These are phyloP conservation scores for Epichloe typhina DNA, from an alignment of 2,329 filamentous ascomycete genomes.

Conservation along the genomic window DNA sequence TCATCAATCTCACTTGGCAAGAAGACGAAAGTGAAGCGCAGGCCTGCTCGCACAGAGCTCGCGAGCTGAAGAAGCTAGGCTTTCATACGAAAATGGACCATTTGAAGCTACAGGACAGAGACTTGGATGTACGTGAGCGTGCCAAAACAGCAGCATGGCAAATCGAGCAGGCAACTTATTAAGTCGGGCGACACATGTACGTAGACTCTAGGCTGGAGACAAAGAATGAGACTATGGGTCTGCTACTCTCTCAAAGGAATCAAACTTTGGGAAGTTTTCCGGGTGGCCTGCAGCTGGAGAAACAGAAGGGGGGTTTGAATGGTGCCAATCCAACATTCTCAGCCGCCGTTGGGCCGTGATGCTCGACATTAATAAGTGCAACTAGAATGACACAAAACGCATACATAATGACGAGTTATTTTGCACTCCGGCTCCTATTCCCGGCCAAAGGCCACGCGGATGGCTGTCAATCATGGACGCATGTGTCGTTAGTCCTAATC, in stretches of 20 bases:
- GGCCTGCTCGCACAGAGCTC: constrained; percentile 52
- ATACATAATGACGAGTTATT: too few relatives aligned
- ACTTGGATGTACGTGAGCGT: constrained; percentile 72
- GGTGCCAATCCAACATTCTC: background rate
- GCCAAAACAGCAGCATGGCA: constrained; percentile 69
- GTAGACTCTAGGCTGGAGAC: background rate
- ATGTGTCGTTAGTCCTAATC: too few relatives aligned
- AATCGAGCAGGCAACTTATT: constrained; percentile 37
- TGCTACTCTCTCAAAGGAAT: too few relatives aligned
- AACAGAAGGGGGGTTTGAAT: background rate
- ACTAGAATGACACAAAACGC: too few relatives aligned
- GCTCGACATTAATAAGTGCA: background rate
- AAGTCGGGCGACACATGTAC: background rate
- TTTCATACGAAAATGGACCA: constrained; percentile 53
- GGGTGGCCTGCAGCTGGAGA: too few relatives aligned
- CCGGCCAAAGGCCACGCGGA: too few relatives aligned
- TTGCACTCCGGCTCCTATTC: too few relatives aligned
- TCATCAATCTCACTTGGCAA: constrained; percentile 74
- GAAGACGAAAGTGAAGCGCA: constrained; percentile 58
- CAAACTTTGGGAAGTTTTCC: too few relatives aligned
- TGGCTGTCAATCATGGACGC: too few relatives aligned
- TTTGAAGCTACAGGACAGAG: constrained; percentile 51
- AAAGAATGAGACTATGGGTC: background rate
- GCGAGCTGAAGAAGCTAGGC: constrained; percentile 57
- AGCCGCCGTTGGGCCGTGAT: too few relatives aligned